Conservation (phyloP, 1,139 yeast species). For the Candida freyschussii region DNA sequence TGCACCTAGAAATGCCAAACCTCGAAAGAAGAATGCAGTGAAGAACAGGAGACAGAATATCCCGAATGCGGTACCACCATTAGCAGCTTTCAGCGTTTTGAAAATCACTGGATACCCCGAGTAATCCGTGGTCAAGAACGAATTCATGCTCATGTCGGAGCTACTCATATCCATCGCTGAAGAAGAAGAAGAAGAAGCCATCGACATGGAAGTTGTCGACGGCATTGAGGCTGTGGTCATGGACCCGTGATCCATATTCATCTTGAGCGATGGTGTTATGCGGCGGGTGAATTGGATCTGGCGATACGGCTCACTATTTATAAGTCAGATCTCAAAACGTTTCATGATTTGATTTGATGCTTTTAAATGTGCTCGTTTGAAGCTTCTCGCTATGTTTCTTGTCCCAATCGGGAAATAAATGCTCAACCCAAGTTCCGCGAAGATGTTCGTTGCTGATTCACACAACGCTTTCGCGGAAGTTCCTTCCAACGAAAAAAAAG, state of each 20-base stretch:
- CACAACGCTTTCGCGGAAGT: too few relatives aligned
- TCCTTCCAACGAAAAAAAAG: too few relatives aligned
- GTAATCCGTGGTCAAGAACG: slow-evolving; percentile 48
- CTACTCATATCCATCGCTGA: slow-evolving; percentile 18
- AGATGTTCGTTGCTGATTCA: too few relatives aligned
- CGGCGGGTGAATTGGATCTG: too few relatives aligned
- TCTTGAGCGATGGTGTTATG: slow-evolving; percentile 10
- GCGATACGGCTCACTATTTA: too few relatives aligned
- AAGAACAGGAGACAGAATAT: slow-evolving; percentile 58
- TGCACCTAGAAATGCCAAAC: slow-evolving; percentile 51
- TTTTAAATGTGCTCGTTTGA: too few relatives aligned
- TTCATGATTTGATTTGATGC: too few relatives aligned
- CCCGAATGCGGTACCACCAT: slow-evolving; percentile 64
- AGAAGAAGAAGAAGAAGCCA: slow-evolving; percentile 3
- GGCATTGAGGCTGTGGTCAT: slow-evolving; percentile 7
- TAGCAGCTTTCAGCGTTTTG: slow-evolving; percentile 44
- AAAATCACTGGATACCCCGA: slow-evolving; percentile 58
- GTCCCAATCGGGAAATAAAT: slow-evolving; percentile 14
- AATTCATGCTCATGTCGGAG: slow-evolving; percentile 44
- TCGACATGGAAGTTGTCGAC: slow-evolving; percentile 4
- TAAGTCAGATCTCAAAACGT: too few relatives aligned
- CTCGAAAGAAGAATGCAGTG: slow-evolving; percentile 53
- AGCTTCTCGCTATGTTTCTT: too few relatives aligned
- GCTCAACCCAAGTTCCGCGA: slow-evolving; percentile 1
- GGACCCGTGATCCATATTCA: slow-evolving; percentile 5